Percentiles rank a stretch among this genome's conserved stretches.
Evolutionary conservation across 2,329 filamentous ascomycete species (phyloP).

Genomic region (Arthrobotrys iridis): DNA sequence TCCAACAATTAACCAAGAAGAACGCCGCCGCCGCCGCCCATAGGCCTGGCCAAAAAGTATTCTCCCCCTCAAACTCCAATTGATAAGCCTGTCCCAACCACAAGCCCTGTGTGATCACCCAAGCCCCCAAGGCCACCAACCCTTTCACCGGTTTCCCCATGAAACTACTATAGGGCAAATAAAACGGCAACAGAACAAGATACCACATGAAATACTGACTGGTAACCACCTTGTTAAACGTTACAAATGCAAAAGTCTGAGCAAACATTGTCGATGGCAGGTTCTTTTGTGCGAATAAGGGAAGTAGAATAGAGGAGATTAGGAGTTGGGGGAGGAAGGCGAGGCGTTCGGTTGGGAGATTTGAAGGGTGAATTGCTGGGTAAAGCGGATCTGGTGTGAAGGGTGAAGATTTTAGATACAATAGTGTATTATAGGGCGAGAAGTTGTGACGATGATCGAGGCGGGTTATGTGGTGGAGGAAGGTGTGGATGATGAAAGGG

Average conservation of each 20-base stretch:
- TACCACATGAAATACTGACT: constrained; percentile 99
- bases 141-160: constrained; percentile 71
- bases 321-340: constrained; percentile 90
- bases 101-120: constrained; percentile 77
- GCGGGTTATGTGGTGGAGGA: constrained; percentile 88
- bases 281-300: constrained; percentile 82
- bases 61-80: constrained; percentile 81
- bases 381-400: constrained; percentile 56
- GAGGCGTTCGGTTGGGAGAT: constrained; percentile 72
- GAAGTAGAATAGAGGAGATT: constrained; percentile 78
- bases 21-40: constrained; percentile 80
- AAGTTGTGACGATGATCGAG: constrained; percentile 99
- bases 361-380: constrained; percentile 61
- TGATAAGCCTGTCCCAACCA: constrained; percentile 81
- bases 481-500: constrained; percentile 88
- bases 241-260: constrained; percentile 96
- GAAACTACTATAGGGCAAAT: constrained; percentile 82
- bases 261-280: constrained; percentile 86
- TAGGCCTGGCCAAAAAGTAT: constrained; percentile 85
- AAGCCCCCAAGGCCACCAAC: constrained; percentile 72
- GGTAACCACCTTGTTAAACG: constrained; percentile 99
- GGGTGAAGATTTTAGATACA: constrained; percentile 79
- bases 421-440: constrained; percentile 90
- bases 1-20: constrained; percentile 75
- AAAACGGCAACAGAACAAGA: constrained; percentile 89